Base-by-base conservation (phyloP, 2,329 filamentous ascomycete species). In the Botrytis paeoniae region DNA sequence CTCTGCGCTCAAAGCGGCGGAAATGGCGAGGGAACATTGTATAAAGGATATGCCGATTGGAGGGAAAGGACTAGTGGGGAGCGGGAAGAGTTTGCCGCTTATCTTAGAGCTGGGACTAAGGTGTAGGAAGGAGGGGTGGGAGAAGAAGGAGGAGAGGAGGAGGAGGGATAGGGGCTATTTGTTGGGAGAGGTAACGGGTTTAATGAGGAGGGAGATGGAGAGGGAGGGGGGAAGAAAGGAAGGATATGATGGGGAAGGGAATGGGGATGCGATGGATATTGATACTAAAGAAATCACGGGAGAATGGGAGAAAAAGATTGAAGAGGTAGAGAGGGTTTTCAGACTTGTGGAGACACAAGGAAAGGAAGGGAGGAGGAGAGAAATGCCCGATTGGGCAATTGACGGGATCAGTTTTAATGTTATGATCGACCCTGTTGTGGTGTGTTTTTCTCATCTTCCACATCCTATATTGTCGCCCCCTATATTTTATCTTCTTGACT, bases 71-170 rank as follows among this genome's bases (percentile, higher is more conserved):
- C 39, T 57, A 37, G 37, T 69, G 18, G 66, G 66, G 7, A 69
- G 48, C 10, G 62, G 45, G 14, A 64, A 66, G 48, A 85, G 85
- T 54, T 88, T 95, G 0, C 85, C 88, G 35, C 88, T 90, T 35
- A 89, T 97, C 62, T 94, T 92, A 0, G 85, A 86, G 25, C 88
- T 92, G 25, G 93, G 98, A 0, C 85, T 97, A 35, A 86, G 87
- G 73, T 94, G 93, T 79, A 97, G 97, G 82, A 95, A 95, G 82
- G 91, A 91, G 75, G 89, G 93, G 57, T 98, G 96, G 93, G 92
- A 95, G 51, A 87, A 89, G 18, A 85, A 85, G 76, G 95, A 98
- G 81, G 85, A 85, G 72, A 84, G 85, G 51, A 85, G 92, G 1
- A 79, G 85, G 37, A 85, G 89, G 22, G 85, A 89, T 75, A 85